These are phyloP conservation scores for Aegilops speltoides DNA, from an alignment of 176 grass and related monocot species.

Conservation along the genomic window DNA sequence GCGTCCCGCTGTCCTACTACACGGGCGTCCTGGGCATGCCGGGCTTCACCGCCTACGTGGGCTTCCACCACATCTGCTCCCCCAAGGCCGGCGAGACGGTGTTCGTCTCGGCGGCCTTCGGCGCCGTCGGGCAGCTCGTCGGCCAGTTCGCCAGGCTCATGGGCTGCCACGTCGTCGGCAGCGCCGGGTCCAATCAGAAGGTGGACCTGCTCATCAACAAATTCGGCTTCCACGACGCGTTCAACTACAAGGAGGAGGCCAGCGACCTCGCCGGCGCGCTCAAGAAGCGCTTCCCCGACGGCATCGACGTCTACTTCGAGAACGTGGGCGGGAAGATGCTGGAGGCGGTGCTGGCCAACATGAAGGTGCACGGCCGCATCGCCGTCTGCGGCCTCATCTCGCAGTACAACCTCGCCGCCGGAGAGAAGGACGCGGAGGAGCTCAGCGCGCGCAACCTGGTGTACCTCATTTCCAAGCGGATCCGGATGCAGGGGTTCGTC, in stretches of 20 bases:
- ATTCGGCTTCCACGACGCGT: constrained; percentile 80
- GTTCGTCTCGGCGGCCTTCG: constrained; percentile 64
- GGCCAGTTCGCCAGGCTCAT: constrained; percentile 72
- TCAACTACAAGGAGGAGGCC: constrained; percentile 83
- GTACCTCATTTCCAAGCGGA: constrained; percentile 38
- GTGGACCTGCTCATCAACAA: constrained; percentile 48
- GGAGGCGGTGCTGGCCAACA: constrained; percentile 65
- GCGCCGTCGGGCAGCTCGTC: constrained; percentile 78
- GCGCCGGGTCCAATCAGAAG: constrained; percentile 62
- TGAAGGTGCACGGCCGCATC: constrained; percentile 55
- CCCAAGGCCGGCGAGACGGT: constrained; percentile 61
- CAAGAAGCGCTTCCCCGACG: constrained; percentile 48
- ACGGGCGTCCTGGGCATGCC: constrained; percentile 64
- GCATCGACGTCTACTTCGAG: constrained; percentile 95
- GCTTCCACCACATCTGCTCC: constrained; percentile 70
- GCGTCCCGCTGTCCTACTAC: constrained; percentile 53
- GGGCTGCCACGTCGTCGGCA: constrained; percentile 77
- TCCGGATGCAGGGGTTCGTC: constrained; percentile 61
- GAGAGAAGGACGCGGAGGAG: constrained; percentile 15
- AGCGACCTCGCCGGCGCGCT: constrained; percentile 46
- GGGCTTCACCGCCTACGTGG: constrained; percentile 64
- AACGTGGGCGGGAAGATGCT: constrained; percentile 74
- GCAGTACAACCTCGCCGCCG: constrained; percentile 61
- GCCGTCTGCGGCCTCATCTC: constrained; percentile 70
- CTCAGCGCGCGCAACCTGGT: constrained; percentile 34